Conservation (phyloP, 1,284 basidiomycete genomes). For the Singerocomus inundabilis region DNA sequence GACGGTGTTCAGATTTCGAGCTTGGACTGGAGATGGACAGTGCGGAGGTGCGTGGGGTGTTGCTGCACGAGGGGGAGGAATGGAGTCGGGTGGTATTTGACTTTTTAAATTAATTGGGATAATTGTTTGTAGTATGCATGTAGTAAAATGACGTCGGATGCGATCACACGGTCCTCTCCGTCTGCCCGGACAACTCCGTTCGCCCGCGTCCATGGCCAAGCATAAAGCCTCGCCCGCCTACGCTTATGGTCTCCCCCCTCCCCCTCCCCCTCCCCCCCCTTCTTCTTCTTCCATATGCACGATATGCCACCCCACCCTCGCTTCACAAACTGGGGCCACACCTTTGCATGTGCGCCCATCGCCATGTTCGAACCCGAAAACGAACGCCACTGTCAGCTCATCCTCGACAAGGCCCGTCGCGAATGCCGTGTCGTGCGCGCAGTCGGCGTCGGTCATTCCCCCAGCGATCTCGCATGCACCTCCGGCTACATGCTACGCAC, state of each 20-base stretch:
- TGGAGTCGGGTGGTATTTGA: slow-evolving; percentile 71
- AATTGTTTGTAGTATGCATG: too few relatives aligned
- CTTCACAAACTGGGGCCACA: slow-evolving; percentile 74
- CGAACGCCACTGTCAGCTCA: slow-evolving; percentile 69
- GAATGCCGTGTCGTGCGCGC: slow-evolving; percentile 75
- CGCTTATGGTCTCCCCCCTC: too few relatives aligned
- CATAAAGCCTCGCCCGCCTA: neutral
- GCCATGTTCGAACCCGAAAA: slow-evolving; percentile 78
- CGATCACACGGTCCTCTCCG: slow-evolving; percentile 2
- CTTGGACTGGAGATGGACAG: slow-evolving; percentile 78
- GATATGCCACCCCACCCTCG: slow-evolving; percentile 28
- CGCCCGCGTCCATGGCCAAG: neutral
- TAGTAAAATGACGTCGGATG: too few relatives aligned
- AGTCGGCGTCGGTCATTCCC: slow-evolving; percentile 89
- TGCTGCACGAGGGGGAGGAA: slow-evolving; percentile 69
- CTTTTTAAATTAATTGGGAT: slow-evolving; percentile 43
- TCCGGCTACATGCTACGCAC: slow-evolving; percentile 81
- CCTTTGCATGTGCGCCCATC: slow-evolving; percentile 62
- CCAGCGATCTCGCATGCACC: slow-evolving; percentile 89
- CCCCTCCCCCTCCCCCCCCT: neutral
- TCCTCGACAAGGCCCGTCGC: slow-evolving; percentile 83
- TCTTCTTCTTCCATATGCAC: neutral
- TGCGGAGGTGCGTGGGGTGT: slow-evolving; percentile 75
- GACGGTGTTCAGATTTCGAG: slow-evolving; percentile 63
- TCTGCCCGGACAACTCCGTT: neutral